Conservation (phyloP, 257 asterid genomes). For the Leptodermis oblonga region DNA sequence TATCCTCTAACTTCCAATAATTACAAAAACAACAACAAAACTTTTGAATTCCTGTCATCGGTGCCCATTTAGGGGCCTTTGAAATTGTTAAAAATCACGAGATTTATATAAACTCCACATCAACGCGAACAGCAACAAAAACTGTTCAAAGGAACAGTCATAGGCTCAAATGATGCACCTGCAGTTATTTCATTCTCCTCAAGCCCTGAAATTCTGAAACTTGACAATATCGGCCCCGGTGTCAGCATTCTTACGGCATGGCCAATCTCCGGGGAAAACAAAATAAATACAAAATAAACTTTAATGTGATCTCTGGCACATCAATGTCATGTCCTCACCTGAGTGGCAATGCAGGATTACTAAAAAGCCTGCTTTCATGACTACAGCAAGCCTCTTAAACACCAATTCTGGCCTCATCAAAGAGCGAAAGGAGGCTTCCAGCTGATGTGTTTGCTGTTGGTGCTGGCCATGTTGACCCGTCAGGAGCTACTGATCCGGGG, state of each 20-base stretch:
- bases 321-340: constrained; percentile 28
- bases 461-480: constrained; percentile 29
- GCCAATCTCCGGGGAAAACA: constrained; percentile 17
- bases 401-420: constrained; percentile 7
- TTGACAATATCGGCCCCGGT: constrained; percentile 29
- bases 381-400: constrained; percentile 17
- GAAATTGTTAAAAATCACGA: too few relatives aligned
- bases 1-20: too few relatives aligned
- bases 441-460: constrained; percentile 23
- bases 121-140: constrained; percentile 23
- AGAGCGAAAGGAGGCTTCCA: constrained; percentile 17
- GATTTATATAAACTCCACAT: constrained; percentile 22
- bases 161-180: constrained; percentile 26
- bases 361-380: constrained; percentile 23
- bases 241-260: constrained; percentile 27
- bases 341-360: constrained; percentile 22
- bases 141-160: constrained; percentile 25
- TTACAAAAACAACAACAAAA: too few relatives aligned
- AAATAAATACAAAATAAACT: constrained; percentile 13
- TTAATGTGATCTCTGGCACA: constrained; percentile 19
- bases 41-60: too few relatives aligned
- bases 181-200: constrained; percentile 27
- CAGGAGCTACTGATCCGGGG: constrained; percentile 33
- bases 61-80: too few relatives aligned
- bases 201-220: constrained; percentile 26